These are phyloP conservation scores for Geranium brycei DNA, from an alignment of 345 rosid genomes.

Conservation along the genomic window DNA sequence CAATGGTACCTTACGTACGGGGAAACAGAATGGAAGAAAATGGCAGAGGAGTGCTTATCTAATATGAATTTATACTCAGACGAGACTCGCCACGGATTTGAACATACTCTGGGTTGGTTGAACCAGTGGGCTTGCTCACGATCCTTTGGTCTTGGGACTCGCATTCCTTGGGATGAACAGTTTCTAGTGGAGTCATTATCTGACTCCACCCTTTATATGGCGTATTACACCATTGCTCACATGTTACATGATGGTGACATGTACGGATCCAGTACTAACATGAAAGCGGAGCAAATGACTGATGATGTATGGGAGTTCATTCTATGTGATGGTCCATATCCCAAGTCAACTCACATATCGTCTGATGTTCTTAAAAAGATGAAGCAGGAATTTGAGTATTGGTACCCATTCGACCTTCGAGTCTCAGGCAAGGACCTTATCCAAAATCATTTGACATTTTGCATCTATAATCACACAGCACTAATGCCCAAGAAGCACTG, in stretches of 20 bases:
- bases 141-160: slow-evolving; percentile 93
- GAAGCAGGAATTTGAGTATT: slow-evolving; percentile 92
- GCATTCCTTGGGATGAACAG: slow-evolving; percentile 88
- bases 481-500: slow-evolving; percentile 62
- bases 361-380: slow-evolving; percentile 49
- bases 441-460: slow-evolving; percentile 87
- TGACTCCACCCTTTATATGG: slow-evolving; percentile 88
- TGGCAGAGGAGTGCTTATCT: slow-evolving; percentile 71
- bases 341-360: slow-evolving; percentile 48
- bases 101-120: slow-evolving; percentile 86
- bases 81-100: slow-evolving; percentile 77
- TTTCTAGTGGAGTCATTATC: slow-evolving; percentile 89
- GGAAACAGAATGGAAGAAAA: slow-evolving; percentile 63
- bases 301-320: slow-evolving; percentile 89
- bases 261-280: slow-evolving; percentile 38
- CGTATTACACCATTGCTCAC: slow-evolving; percentile 84
- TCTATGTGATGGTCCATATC: slow-evolving; percentile 61
- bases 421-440: slow-evolving; percentile 96
- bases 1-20: slow-evolving; percentile 95
- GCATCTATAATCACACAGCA: slow-evolving; percentile 75
- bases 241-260: slow-evolving; percentile 65
- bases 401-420: slow-evolving; percentile 95
- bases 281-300: slow-evolving; percentile 65
- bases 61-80: slow-evolving; percentile 71
- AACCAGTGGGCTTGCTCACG: slow-evolving; percentile 99